A percentile compares a stretch with the other conserved stretches of the same genome.
Evolutionary conservation across 352 stramenopile genomes (phyloP).

Genomic region (Pythium phragmiticola): DNA sequence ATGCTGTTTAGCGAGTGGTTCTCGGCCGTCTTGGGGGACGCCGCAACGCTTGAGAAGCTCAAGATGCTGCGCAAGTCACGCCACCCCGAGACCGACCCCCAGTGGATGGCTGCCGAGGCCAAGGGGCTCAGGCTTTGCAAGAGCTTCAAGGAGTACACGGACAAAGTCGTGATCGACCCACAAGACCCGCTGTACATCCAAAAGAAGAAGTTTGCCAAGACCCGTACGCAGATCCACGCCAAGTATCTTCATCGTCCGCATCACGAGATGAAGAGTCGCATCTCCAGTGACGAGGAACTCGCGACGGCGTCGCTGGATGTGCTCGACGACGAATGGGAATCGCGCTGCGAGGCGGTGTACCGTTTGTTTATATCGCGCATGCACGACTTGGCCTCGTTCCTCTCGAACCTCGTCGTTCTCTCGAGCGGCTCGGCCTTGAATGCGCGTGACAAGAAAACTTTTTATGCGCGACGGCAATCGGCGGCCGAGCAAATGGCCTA

Average conservation of each 20-base stretch:
- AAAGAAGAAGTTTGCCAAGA: slow-evolving; percentile 69
- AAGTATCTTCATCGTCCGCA: slow-evolving; percentile 71
- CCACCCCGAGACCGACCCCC: slow-evolving; percentile 38
- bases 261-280: slow-evolving; percentile 48
- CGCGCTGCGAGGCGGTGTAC: slow-evolving; percentile 65
- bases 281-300: slow-evolving; percentile 46
- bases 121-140: slow-evolving; percentile 60
- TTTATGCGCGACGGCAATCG: slow-evolving; percentile 65
- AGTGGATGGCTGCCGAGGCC: slow-evolving; percentile 50
- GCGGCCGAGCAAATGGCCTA: slow-evolving; percentile 43
- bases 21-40: slow-evolving; percentile 47
- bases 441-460: slow-evolving; percentile 78
- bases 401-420: slow-evolving; percentile 65
- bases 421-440: slow-evolving; percentile 67
- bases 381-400: slow-evolving; percentile 63
- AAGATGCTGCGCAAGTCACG: slow-evolving; percentile 46
- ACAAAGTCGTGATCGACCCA: slow-evolving; percentile 44
- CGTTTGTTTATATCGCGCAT: slow-evolving; percentile 71
- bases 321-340: slow-evolving; percentile 76
- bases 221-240: slow-evolving; percentile 61
- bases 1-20: slow-evolving; percentile 78
- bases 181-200: slow-evolving; percentile 73
- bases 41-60: slow-evolving; percentile 48
- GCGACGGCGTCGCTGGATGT: slow-evolving; percentile 41
- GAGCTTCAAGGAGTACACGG: slow-evolving; percentile 62